phyloP scores from a whole-genome alignment of 2,329 filamentous ascomycete genomes.

The Cercospora janseana region DNA sequence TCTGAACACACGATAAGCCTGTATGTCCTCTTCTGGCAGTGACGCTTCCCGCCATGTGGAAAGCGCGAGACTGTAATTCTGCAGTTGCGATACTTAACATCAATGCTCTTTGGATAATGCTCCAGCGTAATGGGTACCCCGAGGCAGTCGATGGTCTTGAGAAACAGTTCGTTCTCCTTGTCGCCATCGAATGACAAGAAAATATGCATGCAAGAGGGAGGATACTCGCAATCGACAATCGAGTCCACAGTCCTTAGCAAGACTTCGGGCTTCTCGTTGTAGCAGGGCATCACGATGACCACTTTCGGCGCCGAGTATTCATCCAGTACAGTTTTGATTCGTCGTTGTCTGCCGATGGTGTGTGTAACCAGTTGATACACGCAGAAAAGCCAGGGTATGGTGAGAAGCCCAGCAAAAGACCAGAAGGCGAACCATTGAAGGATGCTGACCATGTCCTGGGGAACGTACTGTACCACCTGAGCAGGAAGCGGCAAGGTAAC shows the following conservation, averaged over 20 bases:
- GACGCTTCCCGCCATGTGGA: conserved; percentile 86
- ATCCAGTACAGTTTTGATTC: conserved; percentile 80
- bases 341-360: conserved; percentile 74
- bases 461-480: conserved; percentile 70
- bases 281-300: conserved; percentile 95
- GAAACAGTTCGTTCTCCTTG: conserved; percentile 81
- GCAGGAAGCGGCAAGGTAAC: conserved; percentile 82
- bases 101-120: conserved; percentile 83
- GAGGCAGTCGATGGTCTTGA: conserved; percentile 79
- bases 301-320: conserved; percentile 87
- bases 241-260: conserved; percentile 85
- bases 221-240: conserved; percentile 90
- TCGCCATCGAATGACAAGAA: conserved; percentile 95
- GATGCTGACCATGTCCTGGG: conserved; percentile 62
- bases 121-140: conserved; percentile 76
- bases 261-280: conserved; percentile 83
- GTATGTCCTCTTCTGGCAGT: conserved; percentile 91
- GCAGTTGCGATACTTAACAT: conserved; percentile 77
- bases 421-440: conserved; percentile 97
- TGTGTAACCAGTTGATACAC: conserved; percentile 88
- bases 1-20: conserved; percentile 64
- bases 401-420: conserved; percentile 81
- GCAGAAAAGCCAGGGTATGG: conserved; percentile 88
- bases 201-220: conserved; percentile 85
- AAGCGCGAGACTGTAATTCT: conserved; percentile 90